phyloP scores from a whole-genome alignment of 2,329 filamentous ascomycete species.

The Penicillium sp. region DNA sequence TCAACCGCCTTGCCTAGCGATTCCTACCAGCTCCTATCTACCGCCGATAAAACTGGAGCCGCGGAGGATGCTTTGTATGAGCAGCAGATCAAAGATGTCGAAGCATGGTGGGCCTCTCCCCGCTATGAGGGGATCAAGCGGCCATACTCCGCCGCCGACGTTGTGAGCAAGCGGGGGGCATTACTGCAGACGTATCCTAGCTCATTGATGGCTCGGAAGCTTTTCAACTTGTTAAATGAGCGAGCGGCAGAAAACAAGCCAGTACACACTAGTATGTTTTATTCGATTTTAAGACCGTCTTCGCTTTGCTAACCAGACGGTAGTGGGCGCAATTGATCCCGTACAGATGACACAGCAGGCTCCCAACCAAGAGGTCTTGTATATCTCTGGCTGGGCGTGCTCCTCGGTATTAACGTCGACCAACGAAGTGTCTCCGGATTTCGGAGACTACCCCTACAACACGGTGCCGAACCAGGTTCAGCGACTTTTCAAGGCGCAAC shows the following conservation, averaged over 20 bases:
- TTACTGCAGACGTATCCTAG: slow-evolving; percentile 88
- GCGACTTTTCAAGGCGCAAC: slow-evolving; percentile 92
- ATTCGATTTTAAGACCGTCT: not conserved
- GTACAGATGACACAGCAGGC: slow-evolving; percentile 99
- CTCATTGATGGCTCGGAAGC: slow-evolving; percentile 91
- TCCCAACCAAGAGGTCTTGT: slow-evolving; percentile 91
- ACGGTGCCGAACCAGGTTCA: slow-evolving; percentile 98
- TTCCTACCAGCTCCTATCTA: slow-evolving; percentile 83
- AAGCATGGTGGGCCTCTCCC: slow-evolving; percentile 87
- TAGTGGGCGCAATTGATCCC: slow-evolving; percentile 97
- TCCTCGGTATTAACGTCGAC: slow-evolving; percentile 90
- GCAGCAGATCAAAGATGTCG: slow-evolving; percentile 80
- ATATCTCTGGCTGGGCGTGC: slow-evolving; percentile 97
- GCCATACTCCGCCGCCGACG: slow-evolving; percentile 86
- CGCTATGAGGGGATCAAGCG: slow-evolving; percentile 89
- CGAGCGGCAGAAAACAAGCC: slow-evolving; percentile 79
- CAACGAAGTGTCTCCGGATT: slow-evolving; percentile 96
- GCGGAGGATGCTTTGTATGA: slow-evolving; percentile 87
- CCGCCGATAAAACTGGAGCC: slow-evolving; percentile 74
- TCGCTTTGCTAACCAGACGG: slow-evolving; percentile 18
- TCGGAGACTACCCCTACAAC: slow-evolving; percentile 98
- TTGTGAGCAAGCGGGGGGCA: slow-evolving; percentile 90
- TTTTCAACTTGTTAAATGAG: slow-evolving; percentile 87
- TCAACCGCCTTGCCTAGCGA: slow-evolving; percentile 69
- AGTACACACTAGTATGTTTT: slow-evolving; percentile 79